Base-by-base conservation (phyloP, 2,329 filamentous ascomycete genomes). In the Aureobasidium sp. region DNA sequence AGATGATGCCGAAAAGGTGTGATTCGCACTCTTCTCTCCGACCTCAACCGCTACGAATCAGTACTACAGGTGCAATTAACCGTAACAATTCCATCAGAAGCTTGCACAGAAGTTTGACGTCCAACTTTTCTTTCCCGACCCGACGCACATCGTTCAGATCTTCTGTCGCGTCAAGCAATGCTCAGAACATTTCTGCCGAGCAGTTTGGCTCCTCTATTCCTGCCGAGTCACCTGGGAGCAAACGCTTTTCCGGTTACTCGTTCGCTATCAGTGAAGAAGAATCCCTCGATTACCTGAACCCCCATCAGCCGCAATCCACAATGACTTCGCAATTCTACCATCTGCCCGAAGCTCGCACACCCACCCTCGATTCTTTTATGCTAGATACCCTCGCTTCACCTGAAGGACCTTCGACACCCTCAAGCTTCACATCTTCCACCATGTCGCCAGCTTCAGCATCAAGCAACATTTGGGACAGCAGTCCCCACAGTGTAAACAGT, bases 11-110 rank as follows among this genome's bases (percentile, higher is more conserved):
- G 13, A 42, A 21, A 25, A 41, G 57, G 21, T 41, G 36, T 16
- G 34, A 59, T 37, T 62, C 53, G 41, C 36, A 52, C 13, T 34
- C 42, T 30, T 63, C 48, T 50, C 50, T 63, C 6, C 57, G 39
- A 29, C 64, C 64, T 13, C 47, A 30, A 5, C 64, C 62, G 9
- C 62, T 65, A n/a, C 62, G 62, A n/a, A 53, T 65, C 53, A 59
- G 37, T 44, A 61, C 64, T 32, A 27, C 55, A 30, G 45, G 50
- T 16, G 25, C 29, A 16, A 29, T 64, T 16, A 59, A 53, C 50
- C 58, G 63, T n/a, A 55, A 34, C 9, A 34, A 45, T 32, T 63
- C 61, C 9, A 44, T 64, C 58, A 59, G 50, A 44, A 45, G 42
- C 44, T 25, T 62, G 16, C 39, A 54, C 34, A 62, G 29, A 42